Percentiles rank a stretch among this genome's conserved stretches.
These are phyloP conservation scores for Karstenula rhodostoma DNA, from an alignment of 2,329 filamentous ascomycete species.

Conservation along the genomic window DNA sequence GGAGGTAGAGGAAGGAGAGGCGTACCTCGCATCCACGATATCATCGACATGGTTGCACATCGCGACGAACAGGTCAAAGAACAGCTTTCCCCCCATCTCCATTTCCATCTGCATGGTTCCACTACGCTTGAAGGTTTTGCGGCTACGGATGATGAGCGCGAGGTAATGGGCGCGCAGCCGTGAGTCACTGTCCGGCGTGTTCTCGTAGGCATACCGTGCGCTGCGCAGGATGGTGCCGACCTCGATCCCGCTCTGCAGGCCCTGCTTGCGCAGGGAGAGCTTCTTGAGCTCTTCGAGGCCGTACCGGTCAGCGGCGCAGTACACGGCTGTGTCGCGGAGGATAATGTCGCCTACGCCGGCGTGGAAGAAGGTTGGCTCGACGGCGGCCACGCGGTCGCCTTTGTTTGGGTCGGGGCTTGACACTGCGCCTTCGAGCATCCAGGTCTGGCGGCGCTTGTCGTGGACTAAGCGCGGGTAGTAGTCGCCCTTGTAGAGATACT, in stretches of 20 bases:
- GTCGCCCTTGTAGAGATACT: slow-evolving; percentile 97
- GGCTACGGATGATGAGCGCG: slow-evolving; percentile 94
- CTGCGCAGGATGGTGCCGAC: slow-evolving; percentile 90
- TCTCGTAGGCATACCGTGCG: slow-evolving; percentile 92
- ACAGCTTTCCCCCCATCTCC: slow-evolving; percentile 92
- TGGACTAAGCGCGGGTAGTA: slow-evolving; percentile 90
- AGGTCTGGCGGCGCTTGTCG: slow-evolving; percentile 85
- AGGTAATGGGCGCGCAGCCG: slow-evolving; percentile 95
- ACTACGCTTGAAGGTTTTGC: slow-evolving; percentile 97
- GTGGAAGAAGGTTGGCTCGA: slow-evolving; percentile 81
- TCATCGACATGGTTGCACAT: slow-evolving; percentile 99
- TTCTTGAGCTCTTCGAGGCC: slow-evolving; percentile 91
- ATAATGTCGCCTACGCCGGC: slow-evolving; percentile 76
- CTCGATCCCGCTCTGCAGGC: slow-evolving; percentile 89
- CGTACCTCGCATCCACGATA: slow-evolving; percentile 79
- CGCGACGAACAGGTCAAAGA: slow-evolving; percentile 97
- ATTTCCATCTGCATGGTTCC: slow-evolving; percentile 99
- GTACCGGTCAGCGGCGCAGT: slow-evolving; percentile 91
- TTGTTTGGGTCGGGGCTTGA: slow-evolving; percentile 64
- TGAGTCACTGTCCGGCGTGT: slow-evolving; percentile 93
- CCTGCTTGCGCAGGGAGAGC: slow-evolving; percentile 92
- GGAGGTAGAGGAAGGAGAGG: slow-evolving; percentile 19
- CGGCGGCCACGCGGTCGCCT: slow-evolving; percentile 63
- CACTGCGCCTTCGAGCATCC: slow-evolving; percentile 81
- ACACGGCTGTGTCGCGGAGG: slow-evolving; percentile 91